These are phyloP conservation scores for Myxozyma mucilagina DNA, from an alignment of 805 yeast species.

Conservation along the genomic window DNA sequence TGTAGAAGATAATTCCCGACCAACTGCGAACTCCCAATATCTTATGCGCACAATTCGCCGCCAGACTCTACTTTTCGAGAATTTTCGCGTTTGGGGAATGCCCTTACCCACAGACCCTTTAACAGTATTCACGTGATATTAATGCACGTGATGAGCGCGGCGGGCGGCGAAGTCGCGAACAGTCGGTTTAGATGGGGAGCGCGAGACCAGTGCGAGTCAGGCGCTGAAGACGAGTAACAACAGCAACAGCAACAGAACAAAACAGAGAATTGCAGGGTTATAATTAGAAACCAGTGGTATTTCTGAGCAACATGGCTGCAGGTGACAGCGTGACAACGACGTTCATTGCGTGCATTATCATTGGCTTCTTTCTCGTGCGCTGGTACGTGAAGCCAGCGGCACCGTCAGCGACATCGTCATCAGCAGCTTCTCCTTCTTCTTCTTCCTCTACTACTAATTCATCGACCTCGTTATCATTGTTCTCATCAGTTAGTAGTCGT, in stretches of 20 bases:
- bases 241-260: not conserved
- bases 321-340: constrained; percentile 30
- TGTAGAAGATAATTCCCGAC: no score
- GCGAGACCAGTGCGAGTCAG: no score
- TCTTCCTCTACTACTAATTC: constrained; percentile 1
- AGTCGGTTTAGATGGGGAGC: no score
- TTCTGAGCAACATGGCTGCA: constrained; percentile 11
- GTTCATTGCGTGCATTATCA: constrained; percentile 30
- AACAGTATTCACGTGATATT: no score
- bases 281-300: no score
- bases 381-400: constrained; percentile 28
- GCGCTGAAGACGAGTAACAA: not conserved
- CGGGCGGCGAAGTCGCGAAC: no score
- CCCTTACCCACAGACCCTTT: constrained; percentile 8
- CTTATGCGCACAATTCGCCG: no score
- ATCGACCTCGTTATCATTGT: not conserved
- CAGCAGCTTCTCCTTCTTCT: constrained; percentile 5
- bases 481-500: not conserved
- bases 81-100: constrained; percentile 4
- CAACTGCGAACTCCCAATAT: no score
- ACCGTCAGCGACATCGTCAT: not conserved
- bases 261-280: not conserved
- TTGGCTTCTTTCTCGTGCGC: constrained; percentile 32
- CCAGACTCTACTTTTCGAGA: not conserved
- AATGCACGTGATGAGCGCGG: no score